phyloP scores from a whole-genome alignment of 2,329 filamentous ascomycete genomes.

The Verticillium klebahnii region DNA sequence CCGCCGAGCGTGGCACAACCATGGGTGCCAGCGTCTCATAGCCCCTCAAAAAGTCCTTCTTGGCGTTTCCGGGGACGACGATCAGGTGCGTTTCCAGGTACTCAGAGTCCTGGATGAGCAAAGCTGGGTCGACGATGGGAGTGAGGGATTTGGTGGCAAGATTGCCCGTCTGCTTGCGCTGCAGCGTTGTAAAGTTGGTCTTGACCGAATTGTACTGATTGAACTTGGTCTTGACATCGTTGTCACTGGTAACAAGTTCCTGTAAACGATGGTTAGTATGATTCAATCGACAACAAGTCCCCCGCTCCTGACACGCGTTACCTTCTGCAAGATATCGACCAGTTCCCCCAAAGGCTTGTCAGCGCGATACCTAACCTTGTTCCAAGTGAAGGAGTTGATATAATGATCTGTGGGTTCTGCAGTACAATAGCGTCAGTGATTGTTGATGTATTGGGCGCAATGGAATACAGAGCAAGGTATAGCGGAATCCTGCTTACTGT shows the following conservation, averaged over 20 bases:
- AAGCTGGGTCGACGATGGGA: constrained; percentile 75
- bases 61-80: constrained; percentile 72
- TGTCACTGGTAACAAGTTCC: constrained; percentile 90
- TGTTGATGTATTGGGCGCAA: neutral
- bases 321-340: constrained; percentile 84
- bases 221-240: constrained; percentile 91
- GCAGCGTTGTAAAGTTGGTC: constrained; percentile 72
- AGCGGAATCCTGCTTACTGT: constrained; percentile 58
- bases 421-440: constrained; percentile 1
- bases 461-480: neutral
- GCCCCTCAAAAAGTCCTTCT: constrained; percentile 82
- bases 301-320: constrained; percentile 23
- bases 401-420: constrained; percentile 95
- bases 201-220: constrained; percentile 92
- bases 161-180: constrained; percentile 93
- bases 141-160: constrained; percentile 89
- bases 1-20: constrained; percentile 87
- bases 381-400: constrained; percentile 85
- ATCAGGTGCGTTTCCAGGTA: constrained; percentile 95
- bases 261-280: constrained; percentile 26
- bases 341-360: constrained; percentile 87
- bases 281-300: neutral
- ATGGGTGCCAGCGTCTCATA: constrained; percentile 88
- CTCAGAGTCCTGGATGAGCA: constrained; percentile 85
- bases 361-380: constrained; percentile 93